These are phyloP conservation scores for Triticum aestivum DNA, from an alignment of 176 grass and related monocot genomes.

Conservation along the genomic window IWGSC_CS_RefSeq_v2.1 NC_057801.1:406542320-406542819, in stretches of 20 bases:
- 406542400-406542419: not conserved
- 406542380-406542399: too few species aligned
- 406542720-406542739: not conserved
- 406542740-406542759: not conserved
- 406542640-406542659: not conserved
- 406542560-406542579: slow-evolving; percentile 5
- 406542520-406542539: not conserved
- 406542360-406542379: too few species aligned
- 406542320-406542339: not conserved
- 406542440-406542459: too few species aligned
- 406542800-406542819: slow-evolving; percentile 35
- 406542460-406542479: not conserved
- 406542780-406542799: not conserved
- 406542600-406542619: not conserved
- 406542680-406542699: not conserved
- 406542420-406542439: not conserved
- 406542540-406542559: not conserved
- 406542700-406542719: not conserved
- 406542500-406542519: not conserved
- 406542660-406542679: not conserved
- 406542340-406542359: not conserved
- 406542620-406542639: not conserved
- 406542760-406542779: slow-evolving; percentile 6
- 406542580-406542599: not conserved
- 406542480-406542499: not conserved